Base-by-base conservation (phyloP, 352 stramenopile species). In the Sclerospora graminicola region DNA sequence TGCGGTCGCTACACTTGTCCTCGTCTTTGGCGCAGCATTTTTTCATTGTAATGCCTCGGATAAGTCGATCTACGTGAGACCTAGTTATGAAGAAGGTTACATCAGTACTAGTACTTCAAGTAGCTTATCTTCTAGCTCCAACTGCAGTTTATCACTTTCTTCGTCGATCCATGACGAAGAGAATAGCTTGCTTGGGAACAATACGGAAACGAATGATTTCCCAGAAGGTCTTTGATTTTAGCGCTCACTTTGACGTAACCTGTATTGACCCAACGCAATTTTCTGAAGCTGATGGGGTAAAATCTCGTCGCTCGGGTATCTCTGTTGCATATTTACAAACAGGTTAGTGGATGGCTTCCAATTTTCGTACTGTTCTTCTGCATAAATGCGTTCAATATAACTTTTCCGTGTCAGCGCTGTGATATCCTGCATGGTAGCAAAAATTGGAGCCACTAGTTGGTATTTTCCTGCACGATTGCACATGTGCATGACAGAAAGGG, bases 41-140 rank as follows among this genome's bases (percentile, higher is more conserved):
- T 93, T 90, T 60, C 78, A 90, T 39, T 79, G 59, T 33, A 74
- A 69, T 33, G 74, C 81, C 10, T 89, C 76, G 1, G 81, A 93
- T 57, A 66, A 74, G 41, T 84, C 71, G 1, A 89, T 91, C 32
- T 90, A 85, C 51, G 24, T 49, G 0, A 27, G 28, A 13, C 33
- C 39, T 7, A 36, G 24, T 26, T 45, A 44, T 16, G 43, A 30
- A 15, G 49, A 62, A 45, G 53, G 46, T 23, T 58, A 63, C 45
- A 55, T 35, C 36, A 60, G 34, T 21, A 32, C 40, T 15, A 62
- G 41, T n/a, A 66, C 44, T 11, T 59, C 58, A 45, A 67, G 48
- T 43, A 63, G 48, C 28, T 60, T 60, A 28, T n/a, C 23, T 21
- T 50, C 41, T 26, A 80, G 52, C 21, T 40, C 59, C 0, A 52